Evolutionary conservation across 2,329 filamentous ascomycete species (phyloP), one percentile per base, ranked within the genome.

Genomic region (Thermothelomyces thermophilus): DNA sequence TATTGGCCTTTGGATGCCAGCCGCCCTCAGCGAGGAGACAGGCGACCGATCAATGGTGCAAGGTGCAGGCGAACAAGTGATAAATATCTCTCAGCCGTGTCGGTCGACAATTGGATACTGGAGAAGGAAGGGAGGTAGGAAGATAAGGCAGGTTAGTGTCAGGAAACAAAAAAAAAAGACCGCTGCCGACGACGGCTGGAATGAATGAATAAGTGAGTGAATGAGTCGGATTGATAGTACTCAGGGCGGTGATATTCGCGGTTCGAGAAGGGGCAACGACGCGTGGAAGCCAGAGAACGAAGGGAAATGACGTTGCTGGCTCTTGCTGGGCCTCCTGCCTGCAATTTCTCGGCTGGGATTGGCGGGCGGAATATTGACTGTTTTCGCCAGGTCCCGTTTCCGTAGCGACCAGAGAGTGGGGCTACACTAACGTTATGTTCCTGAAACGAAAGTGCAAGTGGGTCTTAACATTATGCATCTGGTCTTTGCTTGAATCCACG

Each of bases 301-400:
- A 24, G 14, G 31, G 37, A 45, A 53, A 56, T 60, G 58, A 60
- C 58, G 58, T 59, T 59, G 53, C 46, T 44, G 5, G 42, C 33
- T 48, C 33, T 19, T 22, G 20, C 33, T n/a, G 37, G 16, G 4
- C 19, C 35, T 41, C 31, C 17, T 36, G 47, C 41, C 48, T 41
- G 50, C 43, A 51, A 50, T 53, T 56, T 54, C 51, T 53, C 43
- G 39, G 28, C 31, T 39, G 20, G 47, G 52, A 53, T 57, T 57
- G 53, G 54, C 40, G 42, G 28, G 26, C 9, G 3, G 17, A 22
- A n/a, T 46, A 31, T 52, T 47, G 44, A 46, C 42, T 57, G 48
- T 57, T 58, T 58, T 58, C 53, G 51, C 48, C 42, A 47, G 37
- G 35, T 24, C 17, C 31, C 11, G 57, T 59, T 55, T 58, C 56